phyloP scores from a whole-genome alignment of 768 basidiomycete genomes.

The Scleroderma citrinum region DNA sequence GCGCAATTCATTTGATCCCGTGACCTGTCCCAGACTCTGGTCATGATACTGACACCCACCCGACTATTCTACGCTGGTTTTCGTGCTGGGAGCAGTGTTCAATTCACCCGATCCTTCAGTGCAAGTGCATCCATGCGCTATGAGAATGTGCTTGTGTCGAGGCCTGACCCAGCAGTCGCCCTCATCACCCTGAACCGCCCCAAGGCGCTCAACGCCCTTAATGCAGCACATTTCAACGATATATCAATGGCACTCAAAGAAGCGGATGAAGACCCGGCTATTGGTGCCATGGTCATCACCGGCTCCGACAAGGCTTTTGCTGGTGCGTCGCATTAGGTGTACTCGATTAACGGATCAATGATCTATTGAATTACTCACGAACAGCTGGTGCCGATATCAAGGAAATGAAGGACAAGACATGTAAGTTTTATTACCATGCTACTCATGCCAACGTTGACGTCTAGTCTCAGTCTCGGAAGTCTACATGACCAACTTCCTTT shows the following conservation, averaged over 20 bases:
- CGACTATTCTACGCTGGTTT: slow-evolving; percentile 4
- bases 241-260: slow-evolving; percentile 71
- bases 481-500: slow-evolving; percentile 80
- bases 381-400: slow-evolving; percentile 97
- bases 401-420: slow-evolving; percentile 96
- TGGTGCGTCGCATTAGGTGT: slow-evolving; percentile 41
- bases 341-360: neutral
- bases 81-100: slow-evolving; percentile 1
- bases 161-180: slow-evolving; percentile 61
- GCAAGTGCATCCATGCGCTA: slow-evolving; percentile 35
- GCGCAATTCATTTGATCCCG: too few species aligned
- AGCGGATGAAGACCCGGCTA: slow-evolving; percentile 60
- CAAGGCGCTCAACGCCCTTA: slow-evolving; percentile 86
- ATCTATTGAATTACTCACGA: neutral
- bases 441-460: neutral
- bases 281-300: slow-evolving; percentile 87
- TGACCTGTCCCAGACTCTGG: too few species aligned
- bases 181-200: slow-evolving; percentile 87
- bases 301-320: slow-evolving; percentile 93
- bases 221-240: slow-evolving; percentile 71
- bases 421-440: slow-evolving; percentile 38
- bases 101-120: slow-evolving; percentile 18
- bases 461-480: slow-evolving; percentile 65
- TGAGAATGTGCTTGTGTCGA: slow-evolving; percentile 62
- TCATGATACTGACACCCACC: slow-evolving; percentile 11